Evolutionary conservation across 257 asterid genomes (phyloP).

Genomic region (Solanum ossicruentum): DNA sequence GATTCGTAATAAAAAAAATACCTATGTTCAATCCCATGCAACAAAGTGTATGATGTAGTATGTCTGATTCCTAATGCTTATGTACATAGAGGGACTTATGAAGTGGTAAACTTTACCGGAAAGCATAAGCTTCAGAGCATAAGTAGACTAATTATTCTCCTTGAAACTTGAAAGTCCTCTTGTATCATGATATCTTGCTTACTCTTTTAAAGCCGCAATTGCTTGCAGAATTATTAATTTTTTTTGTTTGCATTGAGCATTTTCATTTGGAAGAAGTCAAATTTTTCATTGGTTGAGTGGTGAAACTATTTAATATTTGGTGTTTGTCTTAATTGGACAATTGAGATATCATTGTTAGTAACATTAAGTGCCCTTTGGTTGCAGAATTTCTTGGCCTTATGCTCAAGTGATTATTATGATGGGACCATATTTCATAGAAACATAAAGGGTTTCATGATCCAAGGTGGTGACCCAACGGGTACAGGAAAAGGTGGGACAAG

Average conservation of each 20-base stretch:
- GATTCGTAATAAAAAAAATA: too few species aligned
- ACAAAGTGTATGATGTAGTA: not conserved
- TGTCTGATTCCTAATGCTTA: not conserved
- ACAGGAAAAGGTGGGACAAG: conserved; percentile 96
- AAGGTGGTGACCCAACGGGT: conserved; percentile 96
- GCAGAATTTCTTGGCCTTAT: conserved; percentile 86
- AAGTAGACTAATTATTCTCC: not conserved
- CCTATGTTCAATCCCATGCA: not conserved
- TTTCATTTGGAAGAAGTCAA: not conserved
- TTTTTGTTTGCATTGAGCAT: not conserved
- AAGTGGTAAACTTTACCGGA: not conserved
- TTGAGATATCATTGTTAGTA: not conserved
- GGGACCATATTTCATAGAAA: conserved; percentile 93
- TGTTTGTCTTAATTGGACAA: not conserved
- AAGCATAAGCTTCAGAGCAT: not conserved
- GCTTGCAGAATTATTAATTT: not conserved
- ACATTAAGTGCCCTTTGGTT: not conserved
- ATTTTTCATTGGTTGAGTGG: not conserved
- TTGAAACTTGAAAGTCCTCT: not conserved
- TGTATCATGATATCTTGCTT: not conserved
- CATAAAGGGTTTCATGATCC: conserved; percentile 92
- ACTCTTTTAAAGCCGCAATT: not conserved
- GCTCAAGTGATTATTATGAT: conserved; percentile 90
- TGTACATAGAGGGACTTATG: not conserved
- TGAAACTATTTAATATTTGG: not conserved